Evolutionary conservation across 345 rosid species (phyloP).

Genomic region (Microthlaspi erraticum): DNA sequence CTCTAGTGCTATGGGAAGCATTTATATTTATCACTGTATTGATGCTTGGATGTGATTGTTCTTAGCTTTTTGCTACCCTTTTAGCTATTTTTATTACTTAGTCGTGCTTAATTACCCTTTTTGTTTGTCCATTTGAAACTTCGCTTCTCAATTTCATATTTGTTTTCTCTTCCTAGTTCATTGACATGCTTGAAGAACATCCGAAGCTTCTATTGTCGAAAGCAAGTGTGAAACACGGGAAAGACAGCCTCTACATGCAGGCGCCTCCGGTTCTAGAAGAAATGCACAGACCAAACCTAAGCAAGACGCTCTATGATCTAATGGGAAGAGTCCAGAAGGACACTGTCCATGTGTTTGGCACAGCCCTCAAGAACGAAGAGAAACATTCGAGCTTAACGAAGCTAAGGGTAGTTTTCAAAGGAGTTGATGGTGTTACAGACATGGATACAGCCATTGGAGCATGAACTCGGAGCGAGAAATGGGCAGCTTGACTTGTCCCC

Average conservation of each 20-base stretch:
- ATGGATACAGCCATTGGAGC: conserved; percentile 92
- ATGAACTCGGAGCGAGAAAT: conserved; percentile 35
- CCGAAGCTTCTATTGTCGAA: conserved; percentile 73
- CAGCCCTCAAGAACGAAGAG: conserved; percentile 55
- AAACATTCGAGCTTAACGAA: conserved; percentile 64
- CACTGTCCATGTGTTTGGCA: conserved; percentile 62
- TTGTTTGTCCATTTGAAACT: neutral
- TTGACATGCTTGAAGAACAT: conserved; percentile 76
- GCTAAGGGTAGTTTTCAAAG: conserved; percentile 73
- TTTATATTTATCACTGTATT: neutral
- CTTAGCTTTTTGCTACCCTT: neutral
- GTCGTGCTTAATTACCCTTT: neutral
- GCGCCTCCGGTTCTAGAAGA: conserved; percentile 95
- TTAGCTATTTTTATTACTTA: neutral
- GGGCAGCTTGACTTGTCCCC: conserved; percentile 34
- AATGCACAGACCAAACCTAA: conserved; percentile 78
- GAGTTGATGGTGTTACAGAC: conserved; percentile 66
- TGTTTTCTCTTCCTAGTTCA: conserved; percentile 55
- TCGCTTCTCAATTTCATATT: neutral
- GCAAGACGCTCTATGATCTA: conserved; percentile 64
- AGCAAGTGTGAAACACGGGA: conserved; percentile 69
- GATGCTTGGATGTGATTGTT: conserved; percentile 8
- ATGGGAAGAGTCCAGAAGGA: conserved; percentile 71
- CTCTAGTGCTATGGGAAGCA: conserved; percentile 1
- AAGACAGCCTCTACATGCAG: conserved; percentile 86